Evolutionary conservation across 305 asterid species (phyloP).

Genomic region (Solanum hybrid): DNA sequence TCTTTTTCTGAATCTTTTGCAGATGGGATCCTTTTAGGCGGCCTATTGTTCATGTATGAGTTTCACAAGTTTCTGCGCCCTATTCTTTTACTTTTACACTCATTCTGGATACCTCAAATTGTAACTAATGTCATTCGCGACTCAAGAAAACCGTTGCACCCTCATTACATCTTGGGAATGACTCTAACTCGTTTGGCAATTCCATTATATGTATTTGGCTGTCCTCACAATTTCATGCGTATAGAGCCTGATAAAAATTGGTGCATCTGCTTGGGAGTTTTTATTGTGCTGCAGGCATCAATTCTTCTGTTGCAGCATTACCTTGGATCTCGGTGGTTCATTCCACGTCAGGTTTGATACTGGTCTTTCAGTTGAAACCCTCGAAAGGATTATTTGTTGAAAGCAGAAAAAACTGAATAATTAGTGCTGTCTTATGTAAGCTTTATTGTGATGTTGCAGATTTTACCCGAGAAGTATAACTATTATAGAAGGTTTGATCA

Average conservation of each 20-base stretch:
- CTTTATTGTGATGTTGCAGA: slow-evolving; percentile 32
- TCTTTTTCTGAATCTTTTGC: slow-evolving; percentile 23
- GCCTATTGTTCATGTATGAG: slow-evolving; percentile 83
- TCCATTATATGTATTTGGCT: slow-evolving; percentile 80
- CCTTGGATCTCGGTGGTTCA: slow-evolving; percentile 90
- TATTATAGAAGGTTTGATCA: slow-evolving; percentile 68
- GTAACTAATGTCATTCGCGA: slow-evolving; percentile 69
- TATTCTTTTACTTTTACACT: slow-evolving; percentile 74
- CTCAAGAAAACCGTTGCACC: slow-evolving; percentile 94
- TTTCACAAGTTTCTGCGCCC: slow-evolving; percentile 65
- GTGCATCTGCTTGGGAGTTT: slow-evolving; percentile 64
- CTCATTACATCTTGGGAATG: slow-evolving; percentile 91
- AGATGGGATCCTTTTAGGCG: slow-evolving; percentile 93
- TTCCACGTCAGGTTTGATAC: slow-evolving; percentile 78
- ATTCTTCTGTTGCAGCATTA: slow-evolving; percentile 88
- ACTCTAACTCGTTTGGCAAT: slow-evolving; percentile 71
- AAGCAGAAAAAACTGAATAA: background rate
- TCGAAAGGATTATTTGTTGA: background rate
- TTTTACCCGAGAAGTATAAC: slow-evolving; percentile 88
- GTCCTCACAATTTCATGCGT: slow-evolving; percentile 95
- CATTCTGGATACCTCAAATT: slow-evolving; percentile 96
- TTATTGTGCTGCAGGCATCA: slow-evolving; percentile 63
- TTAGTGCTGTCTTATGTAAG: background rate
- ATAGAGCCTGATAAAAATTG: slow-evolving; percentile 65
- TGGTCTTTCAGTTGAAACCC: background rate